A percentile compares a stretch with the other conserved stretches of the same genome.
Conservation (phyloP, 257 asterid species). For the Henckelia pumila region DNA sequence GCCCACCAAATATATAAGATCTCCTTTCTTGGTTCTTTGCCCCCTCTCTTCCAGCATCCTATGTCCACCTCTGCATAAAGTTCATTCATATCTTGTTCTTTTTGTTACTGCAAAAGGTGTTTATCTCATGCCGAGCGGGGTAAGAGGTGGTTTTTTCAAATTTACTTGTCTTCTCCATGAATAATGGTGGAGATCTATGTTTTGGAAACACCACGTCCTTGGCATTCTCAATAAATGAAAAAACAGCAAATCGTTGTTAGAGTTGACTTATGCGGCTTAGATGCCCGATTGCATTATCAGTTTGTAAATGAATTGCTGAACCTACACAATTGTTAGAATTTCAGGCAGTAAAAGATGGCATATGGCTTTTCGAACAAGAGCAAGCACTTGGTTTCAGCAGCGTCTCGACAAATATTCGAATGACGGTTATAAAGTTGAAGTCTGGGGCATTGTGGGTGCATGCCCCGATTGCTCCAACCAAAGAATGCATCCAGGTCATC, state of each 20-base stretch:
- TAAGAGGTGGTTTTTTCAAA: neutral
- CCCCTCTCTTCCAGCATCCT: neutral
- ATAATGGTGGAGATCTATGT: neutral
- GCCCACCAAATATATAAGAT: neutral
- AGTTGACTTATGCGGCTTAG: too few species aligned
- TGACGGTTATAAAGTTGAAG: slow-evolving; percentile 89
- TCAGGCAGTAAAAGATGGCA: slow-evolving; percentile 67
- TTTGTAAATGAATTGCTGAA: too few species aligned
- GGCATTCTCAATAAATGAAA: neutral
- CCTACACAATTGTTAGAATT: slow-evolving; percentile 25
- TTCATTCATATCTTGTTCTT: neutral
- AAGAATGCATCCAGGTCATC: slow-evolving; percentile 82
- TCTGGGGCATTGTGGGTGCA: slow-evolving; percentile 97
- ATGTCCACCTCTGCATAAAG: neutral
- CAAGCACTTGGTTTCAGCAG: slow-evolving; percentile 98
- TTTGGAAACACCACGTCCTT: neutral
- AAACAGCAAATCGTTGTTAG: too few species aligned
- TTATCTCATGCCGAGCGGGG: neutral
- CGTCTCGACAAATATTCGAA: slow-evolving; percentile 87
- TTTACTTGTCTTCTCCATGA: neutral
- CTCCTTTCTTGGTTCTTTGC: neutral
- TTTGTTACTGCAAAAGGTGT: neutral
- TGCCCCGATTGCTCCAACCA: slow-evolving; percentile 96
- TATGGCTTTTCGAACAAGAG: slow-evolving; percentile 95
- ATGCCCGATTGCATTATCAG: neutral